These are phyloP conservation scores for Cylindricascospora bacillispora DNA, from an alignment of 1,139 yeast genomes.

Conservation along the genomic window DNA sequence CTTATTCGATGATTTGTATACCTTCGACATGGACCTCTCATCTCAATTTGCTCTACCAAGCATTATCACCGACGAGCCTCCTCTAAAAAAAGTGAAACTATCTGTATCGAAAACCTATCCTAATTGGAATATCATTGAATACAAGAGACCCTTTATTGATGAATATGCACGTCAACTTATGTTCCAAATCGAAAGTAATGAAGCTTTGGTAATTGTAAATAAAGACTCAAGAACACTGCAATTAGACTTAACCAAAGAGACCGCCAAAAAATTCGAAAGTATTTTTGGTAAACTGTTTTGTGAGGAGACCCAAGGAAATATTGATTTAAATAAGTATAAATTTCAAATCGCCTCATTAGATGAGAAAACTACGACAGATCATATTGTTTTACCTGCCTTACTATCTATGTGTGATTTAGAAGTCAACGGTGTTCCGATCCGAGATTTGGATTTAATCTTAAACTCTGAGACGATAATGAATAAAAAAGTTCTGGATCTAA, in stretches of 20 bases:
- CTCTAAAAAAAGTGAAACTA: conserved; percentile 6
- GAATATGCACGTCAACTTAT: conserved; percentile 38
- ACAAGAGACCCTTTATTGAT: conserved; percentile 51
- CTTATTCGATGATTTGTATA: background rate
- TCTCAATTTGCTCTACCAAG: conserved; percentile 1
- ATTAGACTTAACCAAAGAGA: conserved; percentile 20
- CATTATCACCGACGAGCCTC: conserved; percentile 4
- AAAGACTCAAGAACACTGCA: conserved; percentile 20
- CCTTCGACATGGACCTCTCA: conserved; percentile 1
- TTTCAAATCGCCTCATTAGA: conserved; percentile 3
- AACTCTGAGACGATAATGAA: conserved; percentile 2
- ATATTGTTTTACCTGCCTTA: conserved; percentile 18
- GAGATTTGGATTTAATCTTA: conserved; percentile 5
- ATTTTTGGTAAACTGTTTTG: conserved; percentile 16
- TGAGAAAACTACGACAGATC: conserved; percentile 2
- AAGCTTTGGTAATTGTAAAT: conserved; percentile 18
- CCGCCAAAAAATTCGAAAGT: conserved; percentile 21
- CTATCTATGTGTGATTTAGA: conserved; percentile 13
- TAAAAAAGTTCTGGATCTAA: conserved; percentile 11
- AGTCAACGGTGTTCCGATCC: conserved; percentile 10
- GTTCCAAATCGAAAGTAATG: conserved; percentile 37
- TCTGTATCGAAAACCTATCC: conserved; percentile 5
- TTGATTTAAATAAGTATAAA: conserved; percentile 8
- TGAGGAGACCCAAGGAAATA: conserved; percentile 4
- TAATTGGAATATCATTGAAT: conserved; percentile 23